These are phyloP conservation scores for Agrocybe praecox DNA, from an alignment of 768 basidiomycete species.

Conservation along the genomic window DNA sequence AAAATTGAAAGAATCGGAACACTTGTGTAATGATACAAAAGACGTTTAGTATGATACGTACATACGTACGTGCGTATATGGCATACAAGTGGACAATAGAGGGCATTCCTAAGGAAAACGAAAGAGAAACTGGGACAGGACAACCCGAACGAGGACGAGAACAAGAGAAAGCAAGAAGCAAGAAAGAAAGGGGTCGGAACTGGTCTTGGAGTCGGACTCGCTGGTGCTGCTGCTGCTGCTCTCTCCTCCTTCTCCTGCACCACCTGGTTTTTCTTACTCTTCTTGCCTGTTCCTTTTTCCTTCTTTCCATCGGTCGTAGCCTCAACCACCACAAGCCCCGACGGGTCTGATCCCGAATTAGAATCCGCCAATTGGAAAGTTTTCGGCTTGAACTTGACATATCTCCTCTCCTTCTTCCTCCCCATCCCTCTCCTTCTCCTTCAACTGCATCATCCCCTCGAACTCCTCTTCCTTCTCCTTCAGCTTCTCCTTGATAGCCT, in stretches of 20 bases:
- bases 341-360: background rate
- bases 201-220: background rate
- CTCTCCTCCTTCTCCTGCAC: background rate
- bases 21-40: no score
- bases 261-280: background rate
- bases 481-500: slow-evolving; percentile 51
- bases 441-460: slow-evolving; percentile 43
- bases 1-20: no score
- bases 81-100: no score
- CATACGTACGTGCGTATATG: no score
- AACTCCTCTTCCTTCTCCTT: slow-evolving; percentile 49
- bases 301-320: no score
- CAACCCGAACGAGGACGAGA: no score
- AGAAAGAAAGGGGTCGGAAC: no score
- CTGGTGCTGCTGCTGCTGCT: background rate
- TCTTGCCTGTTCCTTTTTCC: background rate
- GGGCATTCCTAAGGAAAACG: no score
- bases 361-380: background rate
- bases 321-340: no score
- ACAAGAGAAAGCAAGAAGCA: no score
- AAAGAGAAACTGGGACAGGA: no score
- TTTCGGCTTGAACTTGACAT: background rate
- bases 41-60: no score
- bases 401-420: slow-evolving; percentile 27
- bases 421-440: slow-evolving; percentile 43